Conservation (phyloP, 2,329 filamentous ascomycete genomes). For the Ceratocystis alfenasii region DNA sequence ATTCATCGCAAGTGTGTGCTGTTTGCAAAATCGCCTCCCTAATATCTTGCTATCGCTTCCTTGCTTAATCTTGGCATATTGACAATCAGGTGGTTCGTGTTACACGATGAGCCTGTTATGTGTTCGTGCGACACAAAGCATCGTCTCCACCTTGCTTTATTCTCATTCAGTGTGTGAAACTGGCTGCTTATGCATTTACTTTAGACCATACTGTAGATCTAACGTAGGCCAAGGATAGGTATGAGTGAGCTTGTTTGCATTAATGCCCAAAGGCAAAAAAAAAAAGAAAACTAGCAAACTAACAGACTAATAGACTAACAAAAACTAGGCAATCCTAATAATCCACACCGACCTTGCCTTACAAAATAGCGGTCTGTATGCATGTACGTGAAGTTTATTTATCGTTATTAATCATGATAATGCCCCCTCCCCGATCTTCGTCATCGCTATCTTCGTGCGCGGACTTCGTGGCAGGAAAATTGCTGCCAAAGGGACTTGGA, state of each 20-base stretch:
- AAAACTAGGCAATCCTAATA: too few species aligned
- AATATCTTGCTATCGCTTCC: not conserved
- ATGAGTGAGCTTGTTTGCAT: too few species aligned
- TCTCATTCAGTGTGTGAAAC: not conserved
- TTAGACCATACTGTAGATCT: too few species aligned
- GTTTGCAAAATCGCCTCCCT: not conserved
- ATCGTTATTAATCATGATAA: constrained; percentile 21
- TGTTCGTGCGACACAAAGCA: not conserved
- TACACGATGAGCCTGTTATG: not conserved
- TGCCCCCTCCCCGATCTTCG: constrained; percentile 13
- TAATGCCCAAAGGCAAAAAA: too few species aligned
- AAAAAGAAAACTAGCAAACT: too few species aligned
- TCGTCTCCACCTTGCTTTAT: not conserved
- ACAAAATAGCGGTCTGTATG: too few species aligned
- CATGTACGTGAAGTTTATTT: not conserved
- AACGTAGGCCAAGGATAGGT: too few species aligned
- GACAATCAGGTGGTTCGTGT: not conserved
- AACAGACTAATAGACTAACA: too few species aligned
- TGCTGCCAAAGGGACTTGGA: constrained; percentile 10
- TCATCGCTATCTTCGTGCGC: constrained; percentile 16
- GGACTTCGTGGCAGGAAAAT: constrained; percentile 9
- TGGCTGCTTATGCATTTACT: too few species aligned
- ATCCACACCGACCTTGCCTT: too few species aligned
- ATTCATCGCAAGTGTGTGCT: not conserved
- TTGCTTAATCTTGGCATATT: not conserved